Percentiles rank a stretch among this genome's conserved stretches.
These are phyloP conservation scores for Malassezia psittaci DNA, from an alignment of 1,284 basidiomycete genomes.

Conservation along the genomic window DNA sequence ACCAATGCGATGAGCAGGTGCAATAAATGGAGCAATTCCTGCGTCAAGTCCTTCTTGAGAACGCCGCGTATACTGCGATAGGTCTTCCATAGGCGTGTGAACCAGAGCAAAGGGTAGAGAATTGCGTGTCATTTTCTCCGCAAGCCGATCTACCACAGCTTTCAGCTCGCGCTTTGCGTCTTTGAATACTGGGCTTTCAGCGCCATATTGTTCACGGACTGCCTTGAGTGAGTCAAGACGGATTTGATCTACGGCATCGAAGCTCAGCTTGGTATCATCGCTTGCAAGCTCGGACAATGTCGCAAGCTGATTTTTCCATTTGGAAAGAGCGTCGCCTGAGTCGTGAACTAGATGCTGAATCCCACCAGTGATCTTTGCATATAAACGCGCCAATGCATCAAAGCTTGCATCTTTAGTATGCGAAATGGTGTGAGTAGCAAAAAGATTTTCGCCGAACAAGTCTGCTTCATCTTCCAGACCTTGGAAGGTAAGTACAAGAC, in stretches of 20 bases:
- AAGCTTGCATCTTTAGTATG: background rate
- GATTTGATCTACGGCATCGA: background rate
- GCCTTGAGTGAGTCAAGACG: slow-evolving; percentile 6
- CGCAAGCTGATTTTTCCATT: background rate
- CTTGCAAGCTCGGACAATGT: background rate
- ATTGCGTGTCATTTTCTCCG: background rate
- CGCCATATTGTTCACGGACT: slow-evolving; percentile 8
- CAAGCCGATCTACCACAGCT: background rate
- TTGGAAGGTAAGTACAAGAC: slow-evolving; percentile 4
- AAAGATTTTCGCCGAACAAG: slow-evolving; percentile 6
- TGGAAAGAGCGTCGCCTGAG: background rate
- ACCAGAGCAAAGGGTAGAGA: slow-evolving; percentile 1
- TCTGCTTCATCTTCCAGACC: background rate
- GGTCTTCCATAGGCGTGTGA: background rate
- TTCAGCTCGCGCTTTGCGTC: slow-evolving; percentile 8
- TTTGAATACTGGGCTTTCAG: background rate
- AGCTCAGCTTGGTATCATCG: background rate
- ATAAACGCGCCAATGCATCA: slow-evolving; percentile 5
- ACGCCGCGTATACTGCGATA: background rate
- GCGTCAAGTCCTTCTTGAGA: background rate
- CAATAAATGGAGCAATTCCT: background rate
- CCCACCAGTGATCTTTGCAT: background rate
- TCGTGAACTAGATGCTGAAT: background rate
- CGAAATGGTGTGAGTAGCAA: slow-evolving; percentile 6
- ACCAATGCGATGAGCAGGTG: background rate